A percentile compares a stretch with the other conserved stretches of the same genome.
These are phyloP conservation scores for Beauveria sp. DNA, from an alignment of 2,329 filamentous ascomycete genomes.

Conservation along the genomic window DNA sequence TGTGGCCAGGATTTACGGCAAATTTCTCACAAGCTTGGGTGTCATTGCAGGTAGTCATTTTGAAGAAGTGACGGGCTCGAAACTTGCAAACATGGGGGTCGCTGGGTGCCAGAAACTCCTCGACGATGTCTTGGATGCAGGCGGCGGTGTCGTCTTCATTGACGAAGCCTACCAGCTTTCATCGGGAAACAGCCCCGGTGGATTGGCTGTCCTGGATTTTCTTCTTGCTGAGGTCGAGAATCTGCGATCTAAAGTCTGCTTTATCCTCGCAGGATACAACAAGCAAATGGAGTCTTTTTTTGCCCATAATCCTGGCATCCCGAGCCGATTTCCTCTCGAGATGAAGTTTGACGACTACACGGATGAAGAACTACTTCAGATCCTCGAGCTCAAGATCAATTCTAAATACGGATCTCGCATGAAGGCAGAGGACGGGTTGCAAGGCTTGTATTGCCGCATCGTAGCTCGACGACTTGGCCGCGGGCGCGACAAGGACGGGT, in stretches of 20 bases:
- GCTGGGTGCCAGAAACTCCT: constrained; percentile 44
- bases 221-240: constrained; percentile 69
- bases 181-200: constrained; percentile 47
- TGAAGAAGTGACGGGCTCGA: constrained; percentile 60
- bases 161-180: constrained; percentile 73
- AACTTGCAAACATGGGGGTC: constrained; percentile 56
- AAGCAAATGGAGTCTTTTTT: constrained; percentile 73
- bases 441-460: constrained; percentile 58
- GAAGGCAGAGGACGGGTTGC: constrained; percentile 48
- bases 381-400: constrained; percentile 48
- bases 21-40: constrained; percentile 54
- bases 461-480: constrained; percentile 52
- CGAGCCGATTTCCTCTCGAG: constrained; percentile 58
- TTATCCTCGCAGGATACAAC: constrained; percentile 66
- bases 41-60: constrained; percentile 54
- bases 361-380: constrained; percentile 55
- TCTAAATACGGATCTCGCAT: constrained; percentile 48
- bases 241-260: constrained; percentile 58
- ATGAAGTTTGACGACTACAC: constrained; percentile 64
- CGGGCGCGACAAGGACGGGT: constrained; percentile 56
- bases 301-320: constrained; percentile 62
- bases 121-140: constrained; percentile 41
- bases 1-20: constrained; percentile 61
- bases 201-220: constrained; percentile 59
- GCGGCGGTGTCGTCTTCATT: constrained; percentile 66